Evolutionary conservation across 1,284 basidiomycete species (phyloP).

Genomic region (Schizophyllum amplum): DNA sequence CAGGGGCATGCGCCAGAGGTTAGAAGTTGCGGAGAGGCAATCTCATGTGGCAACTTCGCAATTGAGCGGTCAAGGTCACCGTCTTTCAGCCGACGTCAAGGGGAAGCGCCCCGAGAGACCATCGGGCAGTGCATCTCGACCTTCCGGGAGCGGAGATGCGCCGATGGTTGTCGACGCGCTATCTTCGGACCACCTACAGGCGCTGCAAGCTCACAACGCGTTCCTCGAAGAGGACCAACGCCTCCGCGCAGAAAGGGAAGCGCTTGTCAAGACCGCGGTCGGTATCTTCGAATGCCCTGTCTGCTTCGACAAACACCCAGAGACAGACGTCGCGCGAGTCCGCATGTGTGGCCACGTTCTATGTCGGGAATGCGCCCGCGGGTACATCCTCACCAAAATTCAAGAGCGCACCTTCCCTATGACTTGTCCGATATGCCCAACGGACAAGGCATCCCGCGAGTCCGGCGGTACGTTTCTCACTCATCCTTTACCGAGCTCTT

Average conservation of each 20-base stretch:
- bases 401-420: constrained; percentile 51
- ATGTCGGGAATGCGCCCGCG: constrained; percentile 45
- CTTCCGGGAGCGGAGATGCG: background rate
- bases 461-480: constrained; percentile 28
- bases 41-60: background rate
- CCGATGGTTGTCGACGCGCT: no score
- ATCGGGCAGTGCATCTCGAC: background rate
- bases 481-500: background rate
- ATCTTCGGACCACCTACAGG: background rate
- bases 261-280: constrained; percentile 24
- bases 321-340: constrained; percentile 38
- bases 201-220: constrained; percentile 24
- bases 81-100: background rate
- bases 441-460: constrained; percentile 19
- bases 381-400: constrained; percentile 38
- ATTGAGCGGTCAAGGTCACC: background rate
- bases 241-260: constrained; percentile 27
- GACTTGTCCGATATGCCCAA: constrained; percentile 47
- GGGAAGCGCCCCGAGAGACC: constrained; percentile 11
- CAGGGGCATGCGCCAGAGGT: constrained; percentile 10
- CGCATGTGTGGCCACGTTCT: constrained; percentile 44
- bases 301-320: constrained; percentile 43
- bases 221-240: constrained; percentile 38
- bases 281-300: constrained; percentile 44
- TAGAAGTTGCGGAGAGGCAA: background rate